Conservation (phyloP, 305 asterid species). For the Fraxinus sp. region DNA sequence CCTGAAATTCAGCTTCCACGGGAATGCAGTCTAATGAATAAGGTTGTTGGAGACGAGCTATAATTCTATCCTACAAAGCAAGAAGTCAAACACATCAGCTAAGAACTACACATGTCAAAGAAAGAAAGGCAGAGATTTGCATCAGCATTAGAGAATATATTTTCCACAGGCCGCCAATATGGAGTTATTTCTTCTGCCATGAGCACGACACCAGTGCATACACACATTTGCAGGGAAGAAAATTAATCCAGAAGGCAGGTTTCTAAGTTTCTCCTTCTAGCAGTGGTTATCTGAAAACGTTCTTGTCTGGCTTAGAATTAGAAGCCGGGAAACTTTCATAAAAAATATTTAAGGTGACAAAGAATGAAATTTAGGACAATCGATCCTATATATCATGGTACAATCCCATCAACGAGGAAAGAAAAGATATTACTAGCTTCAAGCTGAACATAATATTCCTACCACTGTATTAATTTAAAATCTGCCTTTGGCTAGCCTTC, state of each 20-base stretch:
- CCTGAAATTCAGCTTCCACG: conserved; percentile 98
- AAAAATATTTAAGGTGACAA: background rate
- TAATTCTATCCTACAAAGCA: conserved; percentile 71
- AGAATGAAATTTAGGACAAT: background rate
- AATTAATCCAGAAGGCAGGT: background rate
- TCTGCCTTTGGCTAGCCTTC: background rate
- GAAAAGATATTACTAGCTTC: background rate
- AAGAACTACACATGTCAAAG: background rate
- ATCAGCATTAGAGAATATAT: background rate
- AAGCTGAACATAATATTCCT: background rate
- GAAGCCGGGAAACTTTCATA: background rate
- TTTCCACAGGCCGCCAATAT: background rate
- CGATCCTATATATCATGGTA: background rate
- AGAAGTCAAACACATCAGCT: background rate
- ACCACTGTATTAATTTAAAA: background rate
- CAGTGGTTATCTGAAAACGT: background rate
- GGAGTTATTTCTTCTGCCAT: background rate
- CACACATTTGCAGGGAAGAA: background rate
- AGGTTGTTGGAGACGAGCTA: conserved; percentile 96
- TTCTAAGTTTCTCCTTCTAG: background rate
- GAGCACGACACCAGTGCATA: background rate
- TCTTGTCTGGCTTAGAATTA: background rate
- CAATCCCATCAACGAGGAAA: background rate
- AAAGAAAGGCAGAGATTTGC: conserved; percentile 9
- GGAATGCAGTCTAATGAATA: conserved; percentile 94